Conservation (phyloP, 2,329 filamentous ascomycete species). For the Cladosporium halotolerans region DNA sequence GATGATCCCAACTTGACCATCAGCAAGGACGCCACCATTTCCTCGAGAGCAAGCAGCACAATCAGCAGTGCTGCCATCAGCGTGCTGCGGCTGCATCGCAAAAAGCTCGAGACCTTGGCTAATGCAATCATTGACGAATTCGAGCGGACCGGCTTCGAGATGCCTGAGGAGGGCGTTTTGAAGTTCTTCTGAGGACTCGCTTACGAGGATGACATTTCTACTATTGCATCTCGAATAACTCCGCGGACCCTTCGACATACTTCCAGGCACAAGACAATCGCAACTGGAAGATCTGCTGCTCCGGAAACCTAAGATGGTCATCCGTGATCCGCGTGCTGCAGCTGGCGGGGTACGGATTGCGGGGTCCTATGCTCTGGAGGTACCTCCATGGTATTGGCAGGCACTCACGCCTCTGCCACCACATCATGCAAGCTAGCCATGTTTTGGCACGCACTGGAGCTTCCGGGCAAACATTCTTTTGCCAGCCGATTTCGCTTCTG, state of each 20-base stretch:
- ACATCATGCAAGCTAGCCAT: conserved; percentile 5
- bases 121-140: conserved; percentile 40
- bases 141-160: conserved; percentile 40
- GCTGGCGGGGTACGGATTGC: conserved; percentile 7
- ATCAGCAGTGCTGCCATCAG: conserved; percentile 26
- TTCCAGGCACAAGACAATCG: conserved; percentile 1
- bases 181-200: conserved; percentile 24
- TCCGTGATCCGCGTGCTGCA: neutral
- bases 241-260: neutral
- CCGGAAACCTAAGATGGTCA: neutral
- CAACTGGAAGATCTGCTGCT: neutral
- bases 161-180: conserved; percentile 37
- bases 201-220: neutral
- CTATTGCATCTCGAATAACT: neutral
- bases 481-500: neutral
- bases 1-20: conserved; percentile 3
- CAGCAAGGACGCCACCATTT: conserved; percentile 25
- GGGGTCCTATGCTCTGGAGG: conserved; percentile 2
- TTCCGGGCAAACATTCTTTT: conserved; percentile 6
- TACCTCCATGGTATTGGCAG: conserved; percentile 3
- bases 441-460: conserved; percentile 1
- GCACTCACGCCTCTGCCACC: neutral
- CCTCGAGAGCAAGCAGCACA: conserved; percentile 17
- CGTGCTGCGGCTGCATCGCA: conserved; percentile 43
- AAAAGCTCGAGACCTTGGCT: conserved; percentile 42